Evolutionary conservation across 345 rosid genomes (phyloP), one percentile per base, ranked within the genome.

Genomic region (Eucalyptus pauciflora): DNA sequence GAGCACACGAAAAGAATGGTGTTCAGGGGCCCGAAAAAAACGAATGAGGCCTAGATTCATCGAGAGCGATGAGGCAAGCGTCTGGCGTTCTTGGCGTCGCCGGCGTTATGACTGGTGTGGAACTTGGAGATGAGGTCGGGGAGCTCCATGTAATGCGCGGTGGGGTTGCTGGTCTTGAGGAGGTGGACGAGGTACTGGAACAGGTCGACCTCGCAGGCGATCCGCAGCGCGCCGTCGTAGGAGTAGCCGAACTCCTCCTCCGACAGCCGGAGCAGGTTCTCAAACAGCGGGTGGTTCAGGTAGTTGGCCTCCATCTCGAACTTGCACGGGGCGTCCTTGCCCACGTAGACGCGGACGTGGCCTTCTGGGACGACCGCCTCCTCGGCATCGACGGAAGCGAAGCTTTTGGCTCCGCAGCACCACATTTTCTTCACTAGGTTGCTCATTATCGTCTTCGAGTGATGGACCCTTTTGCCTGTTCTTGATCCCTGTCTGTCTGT

Each of bases 261-360:
- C 4, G 94, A 94, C 45, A 92, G 46, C 12, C 89, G 91, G 51
- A 94, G 91, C 60, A 95, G 86, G 88, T 92, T 90, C 58, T 94
- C 91, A n/a, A 95, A 92, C 88, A 94, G 90, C 29, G 94, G 95
- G 69, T 94, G 96, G 92, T 95, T 95, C 31, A 94, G 89, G 90
- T 90, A 92, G 88, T 91, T 91, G 29, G 93, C 95, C 56, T 94
- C 94, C 90, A 92, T 86, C 90, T 94, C 94, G 33, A 94, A 80
- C 91, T 92, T 93, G 87, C 92, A 88, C 33, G 86, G 90, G 43
- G 54, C 86, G 37, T 85, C 91, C 91, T 86, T 91, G 31, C 94
- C 95, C 6, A 91, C 94, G 86, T 91, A 91, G 3, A 95, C 95
- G 48, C 91, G 90, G 56, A 94, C 92, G 25, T 87, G 90, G 4